Evolutionary conservation across 805 yeast species (phyloP), one percentile per base, ranked within the genome.

Genomic region (Saccharomycopsis capsularis): DNA sequence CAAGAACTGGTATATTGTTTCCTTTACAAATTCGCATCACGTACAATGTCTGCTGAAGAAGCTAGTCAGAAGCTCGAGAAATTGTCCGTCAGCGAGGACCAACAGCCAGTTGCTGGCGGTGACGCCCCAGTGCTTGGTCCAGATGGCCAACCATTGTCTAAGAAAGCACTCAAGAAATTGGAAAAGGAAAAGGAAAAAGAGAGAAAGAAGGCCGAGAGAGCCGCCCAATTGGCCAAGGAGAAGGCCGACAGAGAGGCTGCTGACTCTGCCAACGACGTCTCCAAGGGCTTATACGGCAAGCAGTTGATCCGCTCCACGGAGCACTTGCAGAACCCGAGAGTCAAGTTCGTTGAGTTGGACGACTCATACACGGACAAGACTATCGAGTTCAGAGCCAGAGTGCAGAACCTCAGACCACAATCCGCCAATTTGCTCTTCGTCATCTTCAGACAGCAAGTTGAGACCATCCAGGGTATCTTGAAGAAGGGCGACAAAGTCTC

Each of bases 391-490:
- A 82, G 99, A 70, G 98, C 98, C 42, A 81, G 99, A 70, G 76
- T 90, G 40, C 98, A 93, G 68, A 88, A 81, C 54, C 78, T 91
- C 13, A 85, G 99, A 73, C 85, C 88, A 63, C 98, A 91, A 68
- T 95, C 96, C 67, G 95, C 95, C 61, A 89, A 95, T 56, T 81
- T 93, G 84, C 78, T 85, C 47, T 93, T 93, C 67, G 69, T 91
- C 60, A 80, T 95, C 23, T 80, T 93, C 60, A 85, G 99, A 73
- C 99, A 93, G 73, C 96, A 88, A 70, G 73, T 78, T 48, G 77
- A 78, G 52, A 69, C 83, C 60, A 78, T 90, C 60, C 98, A 91
- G 74, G 95, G 85, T 51, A 74, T 93, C 54, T 72, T 90, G 55
- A 87, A 82, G 63, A 83, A 85, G 53, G 80, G 84, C 60, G 78